A percentile compares a stretch with the other conserved stretches of the same genome.
These are phyloP conservation scores for Wickerhamiella siamensis DNA, from an alignment of 805 yeast genomes.

Conservation along the genomic window DNA sequence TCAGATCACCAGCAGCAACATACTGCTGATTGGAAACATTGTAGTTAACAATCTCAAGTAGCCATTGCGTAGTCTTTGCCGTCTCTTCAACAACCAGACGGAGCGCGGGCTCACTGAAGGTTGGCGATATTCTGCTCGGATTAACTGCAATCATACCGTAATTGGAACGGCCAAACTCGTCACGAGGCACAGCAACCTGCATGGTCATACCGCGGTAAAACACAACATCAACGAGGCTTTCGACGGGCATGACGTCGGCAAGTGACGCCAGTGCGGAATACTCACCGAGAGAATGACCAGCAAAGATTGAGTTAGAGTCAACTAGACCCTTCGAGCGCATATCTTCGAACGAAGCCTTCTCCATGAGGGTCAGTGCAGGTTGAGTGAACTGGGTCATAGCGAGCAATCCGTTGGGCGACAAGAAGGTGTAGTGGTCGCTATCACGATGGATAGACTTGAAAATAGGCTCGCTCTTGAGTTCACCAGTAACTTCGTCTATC, in stretches of 20 bases:
- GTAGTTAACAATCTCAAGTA: conserved; percentile 94
- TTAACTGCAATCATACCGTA: conserved; percentile 99
- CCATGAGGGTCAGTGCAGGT: conserved; percentile 98
- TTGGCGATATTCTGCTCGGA: conserved; percentile 80
- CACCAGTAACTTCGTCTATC: conserved; percentile 60
- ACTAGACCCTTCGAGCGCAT: conserved; percentile 91
- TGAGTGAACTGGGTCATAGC: conserved; percentile 98
- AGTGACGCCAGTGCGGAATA: conserved; percentile 94
- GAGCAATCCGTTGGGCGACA: conserved; percentile 84
- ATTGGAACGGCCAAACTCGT: conserved; percentile 85
- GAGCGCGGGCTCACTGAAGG: conserved; percentile 86
- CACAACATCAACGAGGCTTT: conserved; percentile 90
- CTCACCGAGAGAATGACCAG: conserved; percentile 99
- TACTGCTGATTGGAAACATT: conserved; percentile 97
- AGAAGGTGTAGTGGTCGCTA: conserved; percentile 77
- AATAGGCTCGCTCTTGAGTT: conserved; percentile 78
- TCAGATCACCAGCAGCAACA: conserved; percentile 96
- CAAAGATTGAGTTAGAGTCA: conserved; percentile 85
- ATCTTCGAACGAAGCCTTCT: conserved; percentile 96
- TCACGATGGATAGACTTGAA: conserved; percentile 78
- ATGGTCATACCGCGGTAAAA: conserved; percentile 99
- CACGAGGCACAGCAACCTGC: conserved; percentile 99
- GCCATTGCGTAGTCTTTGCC: conserved; percentile 73
- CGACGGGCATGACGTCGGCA: conserved; percentile 98
- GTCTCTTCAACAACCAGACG: conserved; percentile 89